phyloP scores from a whole-genome alignment of 2,329 filamentous ascomycete genomes.

The Emergomyces pasteurianus region DNA sequence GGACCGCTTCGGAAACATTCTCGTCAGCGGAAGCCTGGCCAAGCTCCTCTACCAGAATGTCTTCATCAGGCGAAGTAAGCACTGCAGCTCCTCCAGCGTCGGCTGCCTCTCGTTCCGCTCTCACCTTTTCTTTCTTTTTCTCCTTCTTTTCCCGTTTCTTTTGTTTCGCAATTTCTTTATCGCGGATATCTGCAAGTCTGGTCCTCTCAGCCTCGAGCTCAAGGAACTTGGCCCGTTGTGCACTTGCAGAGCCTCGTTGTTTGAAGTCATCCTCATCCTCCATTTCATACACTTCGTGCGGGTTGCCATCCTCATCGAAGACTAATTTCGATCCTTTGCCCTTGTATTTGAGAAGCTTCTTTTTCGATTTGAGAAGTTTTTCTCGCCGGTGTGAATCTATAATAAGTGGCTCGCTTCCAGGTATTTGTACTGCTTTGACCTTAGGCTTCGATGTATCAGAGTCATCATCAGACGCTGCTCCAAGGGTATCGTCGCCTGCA shows the following conservation, averaged over 20 bases:
- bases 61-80: slow-evolving; percentile 21
- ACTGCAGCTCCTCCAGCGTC: slow-evolving; percentile 22
- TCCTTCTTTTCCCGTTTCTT: slow-evolving; percentile 47
- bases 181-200: slow-evolving; percentile 61
- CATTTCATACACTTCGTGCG: slow-evolving; percentile 78
- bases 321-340: slow-evolving; percentile 74
- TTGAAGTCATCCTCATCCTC: slow-evolving; percentile 73
- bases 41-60: slow-evolving; percentile 9
- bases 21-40: slow-evolving; percentile 14
- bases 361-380: slow-evolving; percentile 91
- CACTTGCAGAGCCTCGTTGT: slow-evolving; percentile 60
- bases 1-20: slow-evolving; percentile 11
- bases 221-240: slow-evolving; percentile 66
- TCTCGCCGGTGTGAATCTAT: slow-evolving; percentile 92
- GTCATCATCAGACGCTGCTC: slow-evolving; percentile 26
- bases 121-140: slow-evolving; percentile 28
- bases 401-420: slow-evolving; percentile 56
- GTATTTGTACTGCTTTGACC: slow-evolving; percentile 37
- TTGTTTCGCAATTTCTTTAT: slow-evolving; percentile 69
- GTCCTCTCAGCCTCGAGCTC: slow-evolving; percentile 62
- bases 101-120: slow-evolving; percentile 24
- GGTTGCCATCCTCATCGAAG: slow-evolving; percentile 82
- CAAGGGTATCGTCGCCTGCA: slow-evolving; percentile 49
- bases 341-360: slow-evolving; percentile 83
- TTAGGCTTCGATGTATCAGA: slow-evolving; percentile 34